These are phyloP conservation scores for Fremontodendron californicum DNA, from an alignment of 345 rosid genomes.

Conservation along the genomic window DNA sequence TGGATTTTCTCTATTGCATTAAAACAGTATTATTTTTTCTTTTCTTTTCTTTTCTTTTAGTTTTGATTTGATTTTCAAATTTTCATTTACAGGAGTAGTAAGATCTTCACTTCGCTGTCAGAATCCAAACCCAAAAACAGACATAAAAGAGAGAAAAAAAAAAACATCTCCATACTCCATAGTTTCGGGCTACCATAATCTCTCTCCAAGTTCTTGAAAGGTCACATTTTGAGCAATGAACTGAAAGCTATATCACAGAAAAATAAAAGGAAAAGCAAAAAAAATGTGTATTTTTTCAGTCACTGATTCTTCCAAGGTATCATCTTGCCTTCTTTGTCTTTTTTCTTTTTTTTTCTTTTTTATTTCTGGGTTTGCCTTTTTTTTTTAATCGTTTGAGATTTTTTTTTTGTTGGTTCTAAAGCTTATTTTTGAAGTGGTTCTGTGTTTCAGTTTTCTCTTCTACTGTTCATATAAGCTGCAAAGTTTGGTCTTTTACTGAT, in stretches of 20 bases:
- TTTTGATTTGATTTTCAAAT: not conserved
- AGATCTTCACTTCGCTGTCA: not conserved
- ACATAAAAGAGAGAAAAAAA: not conserved
- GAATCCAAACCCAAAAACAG: too few relatives aligned
- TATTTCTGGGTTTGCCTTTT: not conserved
- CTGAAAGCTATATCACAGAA: not conserved
- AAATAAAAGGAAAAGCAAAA: not conserved
- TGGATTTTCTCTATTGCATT: not conserved
- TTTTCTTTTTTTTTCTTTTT: too few relatives aligned
- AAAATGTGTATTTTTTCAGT: not conserved
- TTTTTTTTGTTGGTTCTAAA: not conserved
- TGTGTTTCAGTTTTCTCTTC: not conserved
- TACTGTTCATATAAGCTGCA: not conserved
- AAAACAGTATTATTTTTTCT: not conserved
- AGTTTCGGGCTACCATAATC: not conserved
- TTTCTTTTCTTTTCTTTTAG: not conserved
- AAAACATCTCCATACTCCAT: not conserved
- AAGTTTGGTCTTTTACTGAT: not conserved
- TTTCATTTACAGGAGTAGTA: not conserved
- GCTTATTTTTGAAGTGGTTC: not conserved
- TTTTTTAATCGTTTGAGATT: not conserved
- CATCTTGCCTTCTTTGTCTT: not conserved
- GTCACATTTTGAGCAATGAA: constrained; percentile 7
- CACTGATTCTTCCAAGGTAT: constrained; percentile 28
- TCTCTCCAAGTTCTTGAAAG: not conserved